Evolutionary conservation across 257 asterid genomes (phyloP).

Genomic region (Linaria vulgaris): DNA sequence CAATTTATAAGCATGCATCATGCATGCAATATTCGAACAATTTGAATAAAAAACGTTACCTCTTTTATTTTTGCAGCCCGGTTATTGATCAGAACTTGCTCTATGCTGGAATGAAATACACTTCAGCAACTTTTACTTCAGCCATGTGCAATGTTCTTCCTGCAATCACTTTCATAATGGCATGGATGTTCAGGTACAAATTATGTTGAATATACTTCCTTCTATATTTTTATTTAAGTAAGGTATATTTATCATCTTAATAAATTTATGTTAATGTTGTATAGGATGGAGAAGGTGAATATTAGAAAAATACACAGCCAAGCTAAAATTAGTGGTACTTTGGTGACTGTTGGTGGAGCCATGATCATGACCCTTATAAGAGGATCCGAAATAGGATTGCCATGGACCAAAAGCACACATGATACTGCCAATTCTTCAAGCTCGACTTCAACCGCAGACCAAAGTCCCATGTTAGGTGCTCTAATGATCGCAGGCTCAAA

Average conservation of each 20-base stretch:
- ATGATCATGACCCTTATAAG: conserved; percentile 60
- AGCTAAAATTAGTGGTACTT: conserved; percentile 61
- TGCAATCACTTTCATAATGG: conserved; percentile 52
- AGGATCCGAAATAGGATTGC: conserved; percentile 49
- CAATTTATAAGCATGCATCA: too few species aligned
- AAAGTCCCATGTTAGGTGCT: conserved; percentile 51
- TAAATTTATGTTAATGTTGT: background rate
- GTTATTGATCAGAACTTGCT: conserved; percentile 64
- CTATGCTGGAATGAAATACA: conserved; percentile 59
- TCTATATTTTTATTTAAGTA: too few species aligned
- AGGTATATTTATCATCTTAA: background rate
- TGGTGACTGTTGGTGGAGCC: conserved; percentile 69
- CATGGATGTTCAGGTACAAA: conserved; percentile 47
- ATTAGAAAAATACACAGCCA: conserved; percentile 45
- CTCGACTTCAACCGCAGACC: conserved; percentile 14
- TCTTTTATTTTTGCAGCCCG: conserved; percentile 42
- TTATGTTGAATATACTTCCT: too few species aligned
- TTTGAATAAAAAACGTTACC: background rate
- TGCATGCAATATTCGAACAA: background rate
- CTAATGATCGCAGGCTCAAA: conserved; percentile 51
- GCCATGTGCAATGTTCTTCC: conserved; percentile 73
- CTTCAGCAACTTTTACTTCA: conserved; percentile 58
- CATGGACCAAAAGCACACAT: conserved; percentile 55
- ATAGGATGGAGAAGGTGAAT: conserved; percentile 65
- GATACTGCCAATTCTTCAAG: conserved; percentile 16